Percentiles rank a stretch among this genome's conserved stretches.
These are phyloP conservation scores for Auricularia auricula-judae DNA, from an alignment of 768 basidiomycete species.

Conservation along the genomic window DNA sequence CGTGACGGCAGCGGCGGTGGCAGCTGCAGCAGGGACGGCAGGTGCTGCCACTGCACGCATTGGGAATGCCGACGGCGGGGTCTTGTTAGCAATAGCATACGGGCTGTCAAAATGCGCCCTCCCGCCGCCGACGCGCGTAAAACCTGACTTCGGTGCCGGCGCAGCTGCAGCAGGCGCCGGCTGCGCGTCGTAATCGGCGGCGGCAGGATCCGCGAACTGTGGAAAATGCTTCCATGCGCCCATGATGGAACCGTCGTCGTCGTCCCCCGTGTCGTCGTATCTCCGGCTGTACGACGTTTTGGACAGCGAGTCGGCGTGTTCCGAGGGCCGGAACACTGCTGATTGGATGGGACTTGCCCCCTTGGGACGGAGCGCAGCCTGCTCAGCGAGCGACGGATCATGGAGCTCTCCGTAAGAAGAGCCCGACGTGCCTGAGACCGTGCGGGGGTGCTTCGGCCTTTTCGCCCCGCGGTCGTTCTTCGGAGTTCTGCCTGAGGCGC, in stretches of 20 bases:
- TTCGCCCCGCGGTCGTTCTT: background rate
- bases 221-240: slow-evolving; percentile 81
- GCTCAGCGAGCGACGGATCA: background rate
- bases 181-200: background rate
- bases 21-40: slow-evolving; percentile 11
- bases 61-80: slow-evolving; percentile 28
- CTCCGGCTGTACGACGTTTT: slow-evolving; percentile 16
- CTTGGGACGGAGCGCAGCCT: slow-evolving; percentile 1
- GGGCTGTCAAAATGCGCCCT: slow-evolving; percentile 77
- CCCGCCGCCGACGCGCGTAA: slow-evolving; percentile 81
- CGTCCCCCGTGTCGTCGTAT: slow-evolving; percentile 65
- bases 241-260: slow-evolving; percentile 76
- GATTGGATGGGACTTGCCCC: background rate
- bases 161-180: slow-evolving; percentile 9
- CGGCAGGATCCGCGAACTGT: slow-evolving; percentile 10
- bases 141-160: slow-evolving; percentile 39
- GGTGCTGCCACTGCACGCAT: slow-evolving; percentile 42
- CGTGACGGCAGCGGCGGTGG: background rate
- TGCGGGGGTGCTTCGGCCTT: background rate
- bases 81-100: slow-evolving; percentile 54
- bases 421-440: slow-evolving; percentile 12
- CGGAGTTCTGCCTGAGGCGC: background rate
- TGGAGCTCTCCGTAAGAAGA: background rate
- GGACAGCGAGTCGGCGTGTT: slow-evolving; percentile 8
- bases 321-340: slow-evolving; percentile 1